A percentile compares a stretch with the other conserved stretches of the same genome.
phyloP scores from a whole-genome alignment of 23 red algal species.

The Gracilaria vermiculophylla region DNA sequence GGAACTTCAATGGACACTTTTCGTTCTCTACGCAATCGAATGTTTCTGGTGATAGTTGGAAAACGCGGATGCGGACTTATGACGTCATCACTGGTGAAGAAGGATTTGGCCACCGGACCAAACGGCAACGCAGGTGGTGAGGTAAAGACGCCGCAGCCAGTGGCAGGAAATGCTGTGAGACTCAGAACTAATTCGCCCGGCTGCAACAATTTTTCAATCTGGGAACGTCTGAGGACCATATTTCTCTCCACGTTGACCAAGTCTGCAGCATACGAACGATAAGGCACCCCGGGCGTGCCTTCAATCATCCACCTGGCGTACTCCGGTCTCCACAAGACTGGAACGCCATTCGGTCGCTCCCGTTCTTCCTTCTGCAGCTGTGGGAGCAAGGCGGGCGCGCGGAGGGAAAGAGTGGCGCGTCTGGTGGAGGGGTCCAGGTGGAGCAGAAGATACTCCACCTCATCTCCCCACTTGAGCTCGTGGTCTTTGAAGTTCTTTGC shows the following conservation, averaged over 20 bases:
- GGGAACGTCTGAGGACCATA: constrained; percentile 84
- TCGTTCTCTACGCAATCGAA: constrained; percentile 77
- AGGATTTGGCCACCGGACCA: constrained; percentile 77
- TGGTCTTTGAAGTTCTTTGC: constrained; percentile 58
- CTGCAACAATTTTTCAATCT: constrained; percentile 70
- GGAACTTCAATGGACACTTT: constrained; percentile 90
- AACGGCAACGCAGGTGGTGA: constrained; percentile 42
- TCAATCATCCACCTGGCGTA: constrained; percentile 99
- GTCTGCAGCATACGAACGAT: constrained; percentile 86
- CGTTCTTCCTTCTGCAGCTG: constrained; percentile 82
- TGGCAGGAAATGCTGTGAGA: constrained; percentile 80
- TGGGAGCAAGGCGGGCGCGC: constrained; percentile 78
- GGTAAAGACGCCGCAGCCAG: constrained; percentile 78
- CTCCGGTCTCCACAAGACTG: constrained; percentile 94
- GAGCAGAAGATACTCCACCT: constrained; percentile 92
- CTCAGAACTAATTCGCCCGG: constrained; percentile 65
- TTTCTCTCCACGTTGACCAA: constrained; percentile 90
- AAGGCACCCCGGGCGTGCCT: constrained; percentile 93
- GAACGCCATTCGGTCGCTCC: constrained; percentile 61
- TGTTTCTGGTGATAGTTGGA: constrained; percentile 92
- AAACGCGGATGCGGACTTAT: constrained; percentile 99
- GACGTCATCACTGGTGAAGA: constrained; percentile 85
- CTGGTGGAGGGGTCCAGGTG: constrained; percentile 18
- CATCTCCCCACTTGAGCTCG: constrained; percentile 96
- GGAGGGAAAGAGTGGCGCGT: constrained; percentile 61